A percentile compares a stretch with the other conserved stretches of the same genome.
Evolutionary conservation across 148 eudicot genomes (phyloP).

Genomic region (Rhododendron vialii): DNA sequence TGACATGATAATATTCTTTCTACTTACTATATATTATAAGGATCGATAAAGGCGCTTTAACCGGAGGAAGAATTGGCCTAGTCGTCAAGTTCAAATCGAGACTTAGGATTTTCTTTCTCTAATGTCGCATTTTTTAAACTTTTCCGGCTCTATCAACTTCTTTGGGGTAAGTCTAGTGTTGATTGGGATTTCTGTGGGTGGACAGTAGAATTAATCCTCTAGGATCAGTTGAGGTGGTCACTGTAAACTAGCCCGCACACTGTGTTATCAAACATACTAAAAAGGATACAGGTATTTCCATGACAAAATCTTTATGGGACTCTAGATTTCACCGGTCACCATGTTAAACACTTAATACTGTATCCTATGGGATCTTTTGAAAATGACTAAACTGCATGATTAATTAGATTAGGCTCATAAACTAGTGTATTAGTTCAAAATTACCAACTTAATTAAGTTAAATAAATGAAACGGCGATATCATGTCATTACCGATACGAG

Average conservation of each 20-base stretch:
- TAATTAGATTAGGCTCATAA: neutral
- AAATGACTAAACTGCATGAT: slow-evolving; percentile 6
- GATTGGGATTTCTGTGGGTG: neutral
- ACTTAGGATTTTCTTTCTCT: no score
- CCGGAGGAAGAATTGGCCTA: no score
- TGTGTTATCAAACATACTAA: neutral
- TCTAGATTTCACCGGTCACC: neutral
- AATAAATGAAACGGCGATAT: neutral
- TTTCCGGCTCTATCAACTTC: no score
- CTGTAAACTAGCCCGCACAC: no score
- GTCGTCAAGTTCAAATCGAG: neutral
- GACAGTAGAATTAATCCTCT: no score
- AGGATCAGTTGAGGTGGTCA: no score
- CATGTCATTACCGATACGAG: neutral
- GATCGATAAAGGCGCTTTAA: neutral
- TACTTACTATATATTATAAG: neutral
- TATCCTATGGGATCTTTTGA: slow-evolving; percentile 8
- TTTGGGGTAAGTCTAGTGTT: neutral
- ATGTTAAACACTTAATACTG: neutral
- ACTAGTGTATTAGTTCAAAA: neutral
- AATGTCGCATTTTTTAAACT: no score
- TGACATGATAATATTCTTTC: neutral
- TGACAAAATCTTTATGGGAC: neutral
- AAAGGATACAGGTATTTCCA: neutral
- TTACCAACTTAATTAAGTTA: neutral